phyloP scores from a whole-genome alignment of 768 basidiomycete species.

The Trametes villosa region DNA sequence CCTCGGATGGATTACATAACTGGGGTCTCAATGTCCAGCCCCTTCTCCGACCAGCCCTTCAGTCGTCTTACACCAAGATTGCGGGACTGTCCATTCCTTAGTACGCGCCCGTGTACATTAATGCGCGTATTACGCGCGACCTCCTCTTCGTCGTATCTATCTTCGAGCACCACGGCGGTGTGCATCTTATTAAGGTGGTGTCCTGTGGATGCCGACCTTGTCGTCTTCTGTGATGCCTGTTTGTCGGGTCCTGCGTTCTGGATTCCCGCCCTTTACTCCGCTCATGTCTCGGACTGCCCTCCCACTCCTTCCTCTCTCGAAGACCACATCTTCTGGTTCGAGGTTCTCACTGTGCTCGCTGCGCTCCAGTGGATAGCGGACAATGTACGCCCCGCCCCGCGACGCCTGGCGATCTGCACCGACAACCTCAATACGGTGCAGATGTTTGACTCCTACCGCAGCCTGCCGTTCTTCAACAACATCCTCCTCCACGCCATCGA shows the following conservation, averaged over 20 bases:
- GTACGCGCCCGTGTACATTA: no score
- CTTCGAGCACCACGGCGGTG: no score
- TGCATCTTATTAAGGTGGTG: no score
- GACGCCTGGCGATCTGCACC: no score
- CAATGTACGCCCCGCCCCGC: neutral
- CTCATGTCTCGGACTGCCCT: neutral
- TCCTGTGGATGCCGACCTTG: no score
- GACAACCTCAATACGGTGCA: slow-evolving; percentile 34
- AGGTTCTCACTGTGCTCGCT: slow-evolving; percentile 2
- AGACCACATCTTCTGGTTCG: no score
- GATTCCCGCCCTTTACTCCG: slow-evolving; percentile 4
- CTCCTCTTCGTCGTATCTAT: no score
- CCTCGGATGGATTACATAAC: slow-evolving; percentile 43
- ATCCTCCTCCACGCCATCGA: slow-evolving; percentile 22
- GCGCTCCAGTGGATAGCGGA: slow-evolving; percentile 10
- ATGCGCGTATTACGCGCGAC: no score
- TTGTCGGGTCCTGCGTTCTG: neutral
- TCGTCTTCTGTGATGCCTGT: neutral
- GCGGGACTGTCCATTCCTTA: slow-evolving; percentile 23
- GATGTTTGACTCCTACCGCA: slow-evolving; percentile 30
- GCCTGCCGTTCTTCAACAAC: slow-evolving; percentile 19
- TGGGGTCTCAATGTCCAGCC: slow-evolving; percentile 46
- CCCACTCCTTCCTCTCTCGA: neutral
- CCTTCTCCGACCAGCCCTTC: slow-evolving; percentile 34
- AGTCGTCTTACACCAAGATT: slow-evolving; percentile 38